Conservation (phyloP, 257 asterid species). For the Lycium barbarum region DNA sequence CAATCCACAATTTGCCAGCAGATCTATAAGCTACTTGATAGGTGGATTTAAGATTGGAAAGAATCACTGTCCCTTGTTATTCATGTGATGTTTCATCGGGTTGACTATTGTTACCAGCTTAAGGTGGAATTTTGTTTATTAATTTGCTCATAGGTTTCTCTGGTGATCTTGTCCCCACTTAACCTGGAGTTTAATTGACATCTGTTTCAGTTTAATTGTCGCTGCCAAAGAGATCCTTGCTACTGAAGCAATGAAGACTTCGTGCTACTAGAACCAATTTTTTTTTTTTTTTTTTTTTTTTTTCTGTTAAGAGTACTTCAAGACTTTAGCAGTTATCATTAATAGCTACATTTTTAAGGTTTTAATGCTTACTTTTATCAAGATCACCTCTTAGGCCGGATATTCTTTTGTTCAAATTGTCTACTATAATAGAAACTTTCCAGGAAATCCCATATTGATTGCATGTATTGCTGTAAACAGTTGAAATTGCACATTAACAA, state of each 20-base stretch:
- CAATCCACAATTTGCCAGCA: neutral
- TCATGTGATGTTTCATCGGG: neutral
- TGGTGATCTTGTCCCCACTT: neutral
- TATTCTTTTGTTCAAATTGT: neutral
- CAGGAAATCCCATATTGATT: neutral
- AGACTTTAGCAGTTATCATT: neutral
- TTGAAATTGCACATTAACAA: constrained; percentile 3
- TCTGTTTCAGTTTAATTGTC: neutral
- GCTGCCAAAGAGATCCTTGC: neutral
- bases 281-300: too few relatives aligned
- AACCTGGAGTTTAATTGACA: neutral
- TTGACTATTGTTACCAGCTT: neutral
- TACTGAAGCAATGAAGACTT: constrained; percentile 1
- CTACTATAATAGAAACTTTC: neutral
- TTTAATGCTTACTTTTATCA: neutral
- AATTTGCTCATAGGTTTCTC: neutral
- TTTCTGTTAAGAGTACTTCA: neutral
- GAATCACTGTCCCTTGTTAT: neutral
- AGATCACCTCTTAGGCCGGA: neutral
- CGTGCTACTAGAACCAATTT: neutral
- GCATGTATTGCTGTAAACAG: neutral
- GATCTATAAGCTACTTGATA: neutral
- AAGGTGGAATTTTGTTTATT: neutral
- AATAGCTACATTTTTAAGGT: neutral
- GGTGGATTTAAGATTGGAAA: neutral